These are phyloP conservation scores for Lanzia echinophila DNA, from an alignment of 2,329 filamentous ascomycete species.

Conservation along the genomic window DNA sequence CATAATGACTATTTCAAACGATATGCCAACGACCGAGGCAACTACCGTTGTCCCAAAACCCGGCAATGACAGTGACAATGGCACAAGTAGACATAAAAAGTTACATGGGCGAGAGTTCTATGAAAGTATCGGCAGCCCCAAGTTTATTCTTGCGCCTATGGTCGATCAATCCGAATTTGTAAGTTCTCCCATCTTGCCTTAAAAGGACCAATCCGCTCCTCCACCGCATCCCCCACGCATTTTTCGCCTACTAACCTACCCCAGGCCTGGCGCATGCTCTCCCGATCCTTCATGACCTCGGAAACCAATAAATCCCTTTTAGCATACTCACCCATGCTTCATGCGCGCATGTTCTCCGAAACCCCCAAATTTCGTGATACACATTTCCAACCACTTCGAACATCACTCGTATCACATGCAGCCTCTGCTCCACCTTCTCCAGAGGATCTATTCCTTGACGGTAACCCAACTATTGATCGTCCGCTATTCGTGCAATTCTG, in stretches of 20 bases:
- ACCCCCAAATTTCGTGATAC: slow-evolving; percentile 67
- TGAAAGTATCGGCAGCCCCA: slow-evolving; percentile 87
- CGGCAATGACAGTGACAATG: slow-evolving; percentile 4
- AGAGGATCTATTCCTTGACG: slow-evolving; percentile 62
- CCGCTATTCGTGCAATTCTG: slow-evolving; percentile 97
- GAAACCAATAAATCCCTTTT: slow-evolving; percentile 60
- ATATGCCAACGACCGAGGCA: slow-evolving; percentile 11
- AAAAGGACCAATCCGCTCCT: not conserved
- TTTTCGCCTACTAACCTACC: slow-evolving; percentile 7
- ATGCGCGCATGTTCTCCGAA: slow-evolving; percentile 81
- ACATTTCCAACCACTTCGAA: slow-evolving; percentile 62
- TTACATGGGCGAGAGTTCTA: slow-evolving; percentile 86
- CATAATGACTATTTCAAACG: slow-evolving; percentile 17
- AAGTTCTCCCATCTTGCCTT: slow-evolving; percentile 33
- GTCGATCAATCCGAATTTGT: slow-evolving; percentile 98
- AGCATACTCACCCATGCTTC: slow-evolving; percentile 93
- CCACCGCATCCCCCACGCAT: not conserved
- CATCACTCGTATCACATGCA: slow-evolving; percentile 27
- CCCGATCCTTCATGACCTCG: slow-evolving; percentile 79
- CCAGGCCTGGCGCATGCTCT: slow-evolving; percentile 93
- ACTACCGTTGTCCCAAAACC: not conserved
- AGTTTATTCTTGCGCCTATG: slow-evolving; percentile 90
- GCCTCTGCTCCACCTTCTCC: slow-evolving; percentile 24
- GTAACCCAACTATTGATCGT: slow-evolving; percentile 75
- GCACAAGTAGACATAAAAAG: slow-evolving; percentile 39